Percentiles rank a stretch among this genome's conserved stretches.
These are phyloP conservation scores for Alternaria gaisen DNA, from an alignment of 2,329 filamentous ascomycete genomes.

Conservation along the genomic window DNA sequence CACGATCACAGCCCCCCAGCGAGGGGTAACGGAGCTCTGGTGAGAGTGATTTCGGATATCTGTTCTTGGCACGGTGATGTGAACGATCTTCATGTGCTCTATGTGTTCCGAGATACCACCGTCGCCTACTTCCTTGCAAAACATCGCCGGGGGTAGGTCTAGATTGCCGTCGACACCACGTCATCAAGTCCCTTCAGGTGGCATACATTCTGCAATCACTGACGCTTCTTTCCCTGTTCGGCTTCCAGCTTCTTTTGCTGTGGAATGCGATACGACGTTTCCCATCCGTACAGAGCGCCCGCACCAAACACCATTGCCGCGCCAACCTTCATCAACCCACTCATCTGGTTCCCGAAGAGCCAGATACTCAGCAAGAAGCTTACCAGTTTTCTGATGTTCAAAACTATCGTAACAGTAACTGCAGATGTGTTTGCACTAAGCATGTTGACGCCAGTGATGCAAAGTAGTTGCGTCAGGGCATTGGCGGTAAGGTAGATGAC, in stretches of 20 bases:
- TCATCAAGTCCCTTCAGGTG: background rate
- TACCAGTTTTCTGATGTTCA: slow-evolving; percentile 94
- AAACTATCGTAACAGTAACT: slow-evolving; percentile 92
- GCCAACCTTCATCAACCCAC: slow-evolving; percentile 78
- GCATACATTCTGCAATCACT: slow-evolving; percentile 22
- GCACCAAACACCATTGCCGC: slow-evolving; percentile 88
- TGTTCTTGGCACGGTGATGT: slow-evolving; percentile 10
- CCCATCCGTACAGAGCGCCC: slow-evolving; percentile 89
- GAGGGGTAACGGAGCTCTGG: slow-evolving; percentile 10
- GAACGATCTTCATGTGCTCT: slow-evolving; percentile 1
- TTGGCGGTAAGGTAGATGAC: slow-evolving; percentile 76
- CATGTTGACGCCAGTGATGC: slow-evolving; percentile 96
- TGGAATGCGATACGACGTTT: slow-evolving; percentile 61
- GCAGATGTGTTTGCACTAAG: slow-evolving; percentile 88
- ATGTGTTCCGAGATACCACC: background rate
- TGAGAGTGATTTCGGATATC: slow-evolving; percentile 2
- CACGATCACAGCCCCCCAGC: slow-evolving; percentile 7
- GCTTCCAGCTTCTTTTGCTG: slow-evolving; percentile 47
- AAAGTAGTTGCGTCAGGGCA: slow-evolving; percentile 90
- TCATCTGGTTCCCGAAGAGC: slow-evolving; percentile 87
- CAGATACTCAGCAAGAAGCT: slow-evolving; percentile 92
- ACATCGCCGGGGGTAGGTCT: background rate
- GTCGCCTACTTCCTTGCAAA: background rate
- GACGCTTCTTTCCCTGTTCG: slow-evolving; percentile 36
- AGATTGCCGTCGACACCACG: background rate